phyloP scores from a whole-genome alignment of 2,329 filamentous ascomycete genomes.

The Cercospora zeina region DNA sequence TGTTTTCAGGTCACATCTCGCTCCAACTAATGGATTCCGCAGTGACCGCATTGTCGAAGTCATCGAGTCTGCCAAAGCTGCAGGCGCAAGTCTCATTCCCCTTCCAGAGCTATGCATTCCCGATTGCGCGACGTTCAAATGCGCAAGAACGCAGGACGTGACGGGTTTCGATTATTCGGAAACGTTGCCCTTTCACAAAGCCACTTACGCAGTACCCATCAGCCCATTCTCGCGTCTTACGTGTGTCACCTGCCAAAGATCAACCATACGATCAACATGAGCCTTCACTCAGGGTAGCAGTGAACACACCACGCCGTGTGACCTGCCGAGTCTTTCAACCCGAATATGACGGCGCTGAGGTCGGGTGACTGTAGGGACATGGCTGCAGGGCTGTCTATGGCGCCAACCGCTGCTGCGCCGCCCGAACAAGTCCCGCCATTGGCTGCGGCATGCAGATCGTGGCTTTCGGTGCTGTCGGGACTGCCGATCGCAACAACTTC shows the following conservation, averaged over 20 bases:
- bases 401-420: neutral
- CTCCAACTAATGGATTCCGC: too few relatives aligned
- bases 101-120: too few relatives aligned
- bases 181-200: neutral
- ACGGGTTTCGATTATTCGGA: neutral
- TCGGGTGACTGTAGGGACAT: constrained; percentile 1
- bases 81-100: too few relatives aligned
- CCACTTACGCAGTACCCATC: constrained; percentile 9
- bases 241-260: constrained; percentile 3
- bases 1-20: neutral
- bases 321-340: constrained; percentile 2
- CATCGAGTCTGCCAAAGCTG: too few relatives aligned
- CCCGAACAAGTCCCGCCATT: constrained; percentile 6
- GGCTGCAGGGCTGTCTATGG: constrained; percentile 1
- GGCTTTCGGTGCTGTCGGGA: neutral
- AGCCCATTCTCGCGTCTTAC: neutral
- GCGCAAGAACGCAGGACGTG: neutral
- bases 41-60: too few relatives aligned
- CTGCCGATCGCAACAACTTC: neutral
- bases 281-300: neutral
- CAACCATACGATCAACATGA: constrained; percentile 1
- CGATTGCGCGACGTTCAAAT: too few relatives aligned
- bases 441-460: constrained; percentile 3
- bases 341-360: neutral
- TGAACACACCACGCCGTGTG: constrained; percentile 7